Evolutionary conservation across 257 asterid genomes (phyloP).

Genomic region (Haberlea rhodopensis): DNA sequence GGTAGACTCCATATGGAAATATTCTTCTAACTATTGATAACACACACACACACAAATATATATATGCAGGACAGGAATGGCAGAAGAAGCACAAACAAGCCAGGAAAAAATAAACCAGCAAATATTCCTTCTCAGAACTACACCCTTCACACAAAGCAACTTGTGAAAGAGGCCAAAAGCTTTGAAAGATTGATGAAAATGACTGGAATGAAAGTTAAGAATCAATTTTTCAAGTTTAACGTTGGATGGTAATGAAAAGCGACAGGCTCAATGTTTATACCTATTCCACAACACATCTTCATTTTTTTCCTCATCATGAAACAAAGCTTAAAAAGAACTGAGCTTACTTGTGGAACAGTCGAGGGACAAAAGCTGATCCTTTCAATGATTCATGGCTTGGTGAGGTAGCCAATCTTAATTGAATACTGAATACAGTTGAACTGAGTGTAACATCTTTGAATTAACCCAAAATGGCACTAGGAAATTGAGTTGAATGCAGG

Average conservation of each 20-base stretch:
- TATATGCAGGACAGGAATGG: conserved; percentile 34
- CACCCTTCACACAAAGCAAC: background rate
- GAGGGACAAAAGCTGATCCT: background rate
- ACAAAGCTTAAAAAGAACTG: background rate
- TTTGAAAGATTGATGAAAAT: background rate
- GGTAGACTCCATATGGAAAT: background rate
- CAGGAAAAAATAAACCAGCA: too few relatives aligned
- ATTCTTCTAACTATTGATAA: too few relatives aligned
- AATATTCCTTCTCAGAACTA: too few relatives aligned
- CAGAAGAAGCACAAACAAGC: conserved; percentile 36
- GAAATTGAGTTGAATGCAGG: background rate
- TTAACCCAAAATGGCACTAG: background rate
- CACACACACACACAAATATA: too few relatives aligned
- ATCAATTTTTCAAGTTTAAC: background rate
- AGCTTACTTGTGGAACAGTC: background rate
- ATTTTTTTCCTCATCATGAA: background rate
- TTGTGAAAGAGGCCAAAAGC: background rate
- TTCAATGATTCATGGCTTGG: background rate
- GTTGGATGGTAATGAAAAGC: background rate
- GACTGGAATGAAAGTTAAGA: background rate
- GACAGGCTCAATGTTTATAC: background rate
- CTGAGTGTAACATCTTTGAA: background rate
- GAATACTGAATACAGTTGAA: conserved; percentile 1
- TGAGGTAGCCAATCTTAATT: background rate
- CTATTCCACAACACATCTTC: background rate